Evolutionary conservation across 2,329 filamentous ascomycete genomes (phyloP).

Genomic region (Thyridium curvatum): DNA sequence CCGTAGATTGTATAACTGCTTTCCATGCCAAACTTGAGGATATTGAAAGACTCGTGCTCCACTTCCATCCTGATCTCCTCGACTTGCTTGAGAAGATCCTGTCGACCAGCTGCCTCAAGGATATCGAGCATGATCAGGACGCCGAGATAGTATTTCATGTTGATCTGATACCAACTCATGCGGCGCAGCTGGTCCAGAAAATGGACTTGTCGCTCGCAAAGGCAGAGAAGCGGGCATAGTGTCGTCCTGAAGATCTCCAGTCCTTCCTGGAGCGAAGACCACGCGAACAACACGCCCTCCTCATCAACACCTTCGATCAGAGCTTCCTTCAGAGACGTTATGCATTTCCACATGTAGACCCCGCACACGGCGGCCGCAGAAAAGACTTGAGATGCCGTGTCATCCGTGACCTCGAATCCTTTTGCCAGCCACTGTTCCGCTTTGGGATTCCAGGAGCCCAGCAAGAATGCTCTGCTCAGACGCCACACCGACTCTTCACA

Average conservation of each 20-base stretch:
- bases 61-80: slow-evolving; percentile 4
- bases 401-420: neutral
- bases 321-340: slow-evolving; percentile 10
- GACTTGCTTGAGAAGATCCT: neutral
- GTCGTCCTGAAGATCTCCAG: neutral
- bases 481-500: slow-evolving; percentile 9
- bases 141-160: slow-evolving; percentile 7
- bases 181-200: slow-evolving; percentile 3
- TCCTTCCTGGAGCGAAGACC: slow-evolving; percentile 3
- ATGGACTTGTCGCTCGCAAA: slow-evolving; percentile 6
- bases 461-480: slow-evolving; percentile 4
- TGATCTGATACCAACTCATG: slow-evolving; percentile 5
- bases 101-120: slow-evolving; percentile 1
- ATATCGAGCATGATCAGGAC: slow-evolving; percentile 6
- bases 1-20: slow-evolving; percentile 5
- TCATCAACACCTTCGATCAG: slow-evolving; percentile 9
- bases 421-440: no score
- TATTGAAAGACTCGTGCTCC: slow-evolving; percentile 7
- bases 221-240: slow-evolving; percentile 3
- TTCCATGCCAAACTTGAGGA: slow-evolving; percentile 8
- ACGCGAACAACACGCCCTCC: slow-evolving; percentile 5
- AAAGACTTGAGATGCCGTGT: slow-evolving; percentile 2
- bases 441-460: slow-evolving; percentile 1
- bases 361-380: slow-evolving; percentile 2
- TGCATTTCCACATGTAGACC: slow-evolving; percentile 8